Percentiles rank a stretch among this genome's conserved stretches.
Evolutionary conservation across 164 flowering plant genomes (phyloP).

Genomic region (Protea cynaroides): DNA sequence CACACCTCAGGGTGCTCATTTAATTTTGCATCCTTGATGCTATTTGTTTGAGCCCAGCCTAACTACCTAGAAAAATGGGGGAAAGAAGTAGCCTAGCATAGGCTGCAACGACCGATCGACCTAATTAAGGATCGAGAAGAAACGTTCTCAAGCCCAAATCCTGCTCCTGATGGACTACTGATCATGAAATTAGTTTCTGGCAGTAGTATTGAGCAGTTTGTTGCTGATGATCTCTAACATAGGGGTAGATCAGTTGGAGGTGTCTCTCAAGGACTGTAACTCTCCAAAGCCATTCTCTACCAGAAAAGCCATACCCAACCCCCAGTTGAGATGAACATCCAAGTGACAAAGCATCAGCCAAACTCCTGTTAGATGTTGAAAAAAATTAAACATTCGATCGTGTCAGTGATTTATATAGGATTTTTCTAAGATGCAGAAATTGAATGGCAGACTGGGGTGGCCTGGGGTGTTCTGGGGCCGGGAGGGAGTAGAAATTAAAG

Average conservation of each 20-base stretch:
- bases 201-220: neutral
- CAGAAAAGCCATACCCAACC: slow-evolving; percentile 70
- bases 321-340: slow-evolving; percentile 78
- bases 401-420: too few relatives aligned
- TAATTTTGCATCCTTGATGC: neutral
- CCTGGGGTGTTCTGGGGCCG: too few relatives aligned
- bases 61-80: neutral
- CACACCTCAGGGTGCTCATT: neutral
- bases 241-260: slow-evolving; percentile 53
- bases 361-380: slow-evolving; percentile 49
- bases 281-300: slow-evolving; percentile 64
- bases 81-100: too few relatives aligned
- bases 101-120: neutral
- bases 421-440: too few relatives aligned
- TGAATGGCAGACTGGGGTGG: too few relatives aligned
- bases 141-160: neutral
- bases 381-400: too few relatives aligned
- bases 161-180: too few relatives aligned
- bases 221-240: slow-evolving; percentile 11
- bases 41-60: neutral
- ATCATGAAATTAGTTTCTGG: too few relatives aligned
- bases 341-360: slow-evolving; percentile 90
- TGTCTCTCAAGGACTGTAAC: slow-evolving; percentile 39
- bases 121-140: neutral
- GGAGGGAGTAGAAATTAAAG: too few relatives aligned